A percentile compares a stretch with the other conserved stretches of the same genome.
These are phyloP conservation scores for Septoria petroselini DNA, from an alignment of 2,329 filamentous ascomycete genomes.

Conservation along the genomic window DNA sequence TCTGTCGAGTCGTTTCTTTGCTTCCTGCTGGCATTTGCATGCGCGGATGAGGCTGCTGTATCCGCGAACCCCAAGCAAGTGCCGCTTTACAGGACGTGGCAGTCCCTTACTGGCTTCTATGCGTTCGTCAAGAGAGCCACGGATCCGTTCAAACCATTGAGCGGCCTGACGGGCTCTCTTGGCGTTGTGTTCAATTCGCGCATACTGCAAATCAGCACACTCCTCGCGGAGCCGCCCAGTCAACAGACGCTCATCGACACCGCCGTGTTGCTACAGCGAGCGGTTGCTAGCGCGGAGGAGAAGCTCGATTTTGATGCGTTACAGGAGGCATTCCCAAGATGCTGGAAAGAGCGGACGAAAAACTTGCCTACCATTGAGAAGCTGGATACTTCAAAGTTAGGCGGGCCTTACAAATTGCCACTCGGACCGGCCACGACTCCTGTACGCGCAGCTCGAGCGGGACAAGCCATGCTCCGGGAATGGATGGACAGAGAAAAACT, in stretches of 20 bases:
- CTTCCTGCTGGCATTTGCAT: constrained; percentile 38
- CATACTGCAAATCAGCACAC: constrained; percentile 33
- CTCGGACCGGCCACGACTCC: constrained; percentile 42
- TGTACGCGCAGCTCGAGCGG: constrained; percentile 46
- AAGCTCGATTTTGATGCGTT: constrained; percentile 39
- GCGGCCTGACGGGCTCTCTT: constrained; percentile 44
- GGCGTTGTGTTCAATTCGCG: constrained; percentile 41
- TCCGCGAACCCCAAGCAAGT: constrained; percentile 30
- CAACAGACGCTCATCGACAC: constrained; percentile 19
- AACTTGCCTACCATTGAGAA: constrained; percentile 31
- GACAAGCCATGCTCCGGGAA: constrained; percentile 43
- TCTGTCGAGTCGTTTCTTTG: constrained; percentile 48
- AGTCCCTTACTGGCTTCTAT: constrained; percentile 31
- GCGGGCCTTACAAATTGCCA: constrained; percentile 43
- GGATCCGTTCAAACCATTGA: constrained; percentile 36
- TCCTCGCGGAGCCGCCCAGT: constrained; percentile 11
- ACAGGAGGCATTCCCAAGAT: constrained; percentile 39
- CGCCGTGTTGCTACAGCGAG: constrained; percentile 22
- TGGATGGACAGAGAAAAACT: constrained; percentile 37
- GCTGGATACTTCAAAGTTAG: constrained; percentile 35
- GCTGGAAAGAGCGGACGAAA: constrained; percentile 38
- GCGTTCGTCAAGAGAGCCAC: constrained; percentile 30
- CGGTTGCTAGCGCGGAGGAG: constrained; percentile 24
- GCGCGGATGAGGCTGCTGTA: constrained; percentile 30
- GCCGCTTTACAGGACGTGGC: constrained; percentile 29